Evolutionary conservation across 441 rosid species (phyloP).

Genomic region (Adansonia grandidieri): DNA sequence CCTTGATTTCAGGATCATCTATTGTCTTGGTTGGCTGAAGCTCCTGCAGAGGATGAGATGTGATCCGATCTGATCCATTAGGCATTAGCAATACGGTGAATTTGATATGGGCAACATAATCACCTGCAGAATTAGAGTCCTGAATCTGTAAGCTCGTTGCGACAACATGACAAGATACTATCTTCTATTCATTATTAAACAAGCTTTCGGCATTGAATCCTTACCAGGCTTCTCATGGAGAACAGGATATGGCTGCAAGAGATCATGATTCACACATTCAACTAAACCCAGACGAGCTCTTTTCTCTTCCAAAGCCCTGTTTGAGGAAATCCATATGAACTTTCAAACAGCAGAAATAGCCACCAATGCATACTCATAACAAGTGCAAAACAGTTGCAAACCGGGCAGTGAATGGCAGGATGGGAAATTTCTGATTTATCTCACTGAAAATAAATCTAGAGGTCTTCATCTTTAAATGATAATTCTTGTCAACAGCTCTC

Average conservation of each 20-base stretch:
- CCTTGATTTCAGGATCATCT: slow-evolving; percentile 92
- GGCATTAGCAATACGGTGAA: slow-evolving; percentile 94
- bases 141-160: background rate
- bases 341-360: background rate
- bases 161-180: background rate
- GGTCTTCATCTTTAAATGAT: slow-evolving; percentile 94
- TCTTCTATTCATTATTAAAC: background rate
- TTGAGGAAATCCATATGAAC: background rate
- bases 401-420: slow-evolving; percentile 90
- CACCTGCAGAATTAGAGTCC: slow-evolving; percentile 50
- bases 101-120: slow-evolving; percentile 82
- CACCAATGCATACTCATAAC: background rate
- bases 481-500: slow-evolving; percentile 80
- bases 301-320: slow-evolving; percentile 90
- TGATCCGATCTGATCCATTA: slow-evolving; percentile 87
- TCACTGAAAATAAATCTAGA: slow-evolving; percentile 94
- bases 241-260: slow-evolving; percentile 89
- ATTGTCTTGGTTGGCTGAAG: slow-evolving; percentile 68
- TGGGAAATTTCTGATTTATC: slow-evolving; percentile 73
- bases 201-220: background rate
- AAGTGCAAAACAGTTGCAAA: slow-evolving; percentile 31
- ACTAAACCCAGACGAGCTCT: slow-evolving; percentile 90
- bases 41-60: slow-evolving; percentile 81
- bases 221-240: slow-evolving; percentile 92
- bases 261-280: slow-evolving; percentile 93